Percentiles rank a stretch among this genome's conserved stretches.
phyloP scores from a whole-genome alignment of 352 stramenopile species.

The Phytophthora uliginosa region DNA sequence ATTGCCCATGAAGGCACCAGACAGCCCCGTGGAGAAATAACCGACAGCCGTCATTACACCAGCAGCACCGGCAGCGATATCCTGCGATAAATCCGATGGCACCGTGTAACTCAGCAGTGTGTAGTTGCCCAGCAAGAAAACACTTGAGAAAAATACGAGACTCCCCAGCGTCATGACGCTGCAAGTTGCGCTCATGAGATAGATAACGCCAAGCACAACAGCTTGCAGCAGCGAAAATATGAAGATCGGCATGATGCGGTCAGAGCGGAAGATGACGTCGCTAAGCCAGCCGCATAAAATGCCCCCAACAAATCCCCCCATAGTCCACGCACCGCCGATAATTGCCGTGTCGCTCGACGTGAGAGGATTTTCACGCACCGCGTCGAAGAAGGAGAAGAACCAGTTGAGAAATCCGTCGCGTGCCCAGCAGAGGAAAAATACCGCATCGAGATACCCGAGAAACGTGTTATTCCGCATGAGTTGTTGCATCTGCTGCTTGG shows the following conservation, averaged over 20 bases:
- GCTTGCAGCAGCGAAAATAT: conserved; percentile 71
- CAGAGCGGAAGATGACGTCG: conserved; percentile 67
- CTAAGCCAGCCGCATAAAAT: conserved; percentile 72
- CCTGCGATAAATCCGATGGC: conserved; percentile 61
- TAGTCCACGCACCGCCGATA: conserved; percentile 70
- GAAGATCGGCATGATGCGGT: conserved; percentile 70
- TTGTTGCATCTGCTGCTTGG: conserved; percentile 56
- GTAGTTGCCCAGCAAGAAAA: conserved; percentile 73
- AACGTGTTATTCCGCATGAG: conserved; percentile 68
- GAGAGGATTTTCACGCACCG: conserved; percentile 49
- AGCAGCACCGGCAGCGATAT: conserved; percentile 62
- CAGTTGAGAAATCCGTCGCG: conserved; percentile 74
- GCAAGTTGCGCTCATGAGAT: conserved; percentile 56
- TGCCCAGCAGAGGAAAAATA: conserved; percentile 73
- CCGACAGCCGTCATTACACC: conserved; percentile 66
- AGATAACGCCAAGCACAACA: conserved; percentile 50
- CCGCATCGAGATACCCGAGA: conserved; percentile 62
- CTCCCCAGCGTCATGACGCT: conserved; percentile 48
- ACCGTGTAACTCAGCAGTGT: conserved; percentile 73
- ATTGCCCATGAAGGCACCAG: conserved; percentile 52
- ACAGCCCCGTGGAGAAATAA: conserved; percentile 60
- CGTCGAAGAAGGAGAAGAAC: conserved; percentile 79
- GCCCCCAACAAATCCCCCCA: conserved; percentile 69
- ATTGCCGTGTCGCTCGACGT: conserved; percentile 58
- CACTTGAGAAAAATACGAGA: conserved; percentile 64